Conservation (phyloP, 345 rosid species). For the Populus ilicifolia region DNA sequence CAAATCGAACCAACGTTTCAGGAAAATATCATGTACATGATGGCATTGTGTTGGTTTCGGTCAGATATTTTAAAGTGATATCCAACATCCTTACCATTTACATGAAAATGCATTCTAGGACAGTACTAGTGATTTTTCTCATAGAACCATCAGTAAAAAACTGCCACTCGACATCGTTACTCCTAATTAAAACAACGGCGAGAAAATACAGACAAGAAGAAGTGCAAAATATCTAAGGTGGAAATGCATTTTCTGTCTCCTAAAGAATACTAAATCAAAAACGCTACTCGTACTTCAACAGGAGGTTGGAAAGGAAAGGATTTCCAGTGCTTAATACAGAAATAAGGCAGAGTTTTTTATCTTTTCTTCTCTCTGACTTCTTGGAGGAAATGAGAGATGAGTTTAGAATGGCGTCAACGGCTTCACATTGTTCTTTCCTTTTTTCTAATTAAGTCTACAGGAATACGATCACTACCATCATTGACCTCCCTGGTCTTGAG, state of each 20-base stretch:
- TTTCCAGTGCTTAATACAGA: background rate
- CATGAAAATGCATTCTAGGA: background rate
- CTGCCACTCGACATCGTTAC: background rate
- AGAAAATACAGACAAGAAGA: background rate
- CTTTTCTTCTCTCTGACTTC: slow-evolving; percentile 54
- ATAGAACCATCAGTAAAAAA: background rate
- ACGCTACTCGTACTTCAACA: background rate
- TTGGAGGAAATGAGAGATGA: slow-evolving; percentile 77
- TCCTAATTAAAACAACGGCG: background rate
- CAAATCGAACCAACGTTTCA: background rate
- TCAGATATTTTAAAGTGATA: background rate
- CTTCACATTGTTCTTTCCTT: slow-evolving; percentile 80
- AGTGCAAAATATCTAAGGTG: background rate
- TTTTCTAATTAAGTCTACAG: slow-evolving; percentile 41
- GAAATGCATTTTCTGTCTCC: background rate
- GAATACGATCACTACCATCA: slow-evolving; percentile 28
- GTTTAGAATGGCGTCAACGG: slow-evolving; percentile 77
- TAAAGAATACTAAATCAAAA: background rate
- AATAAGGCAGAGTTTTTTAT: slow-evolving; percentile 26
- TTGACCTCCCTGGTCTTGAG: slow-evolving; percentile 27
- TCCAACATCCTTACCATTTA: background rate
- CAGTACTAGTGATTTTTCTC: background rate
- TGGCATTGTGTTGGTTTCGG: background rate
- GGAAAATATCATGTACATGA: background rate
- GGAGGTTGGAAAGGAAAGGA: background rate